These are phyloP conservation scores for Suillus luteus DNA, from an alignment of 768 basidiomycete genomes.

Conservation along the genomic window DNA sequence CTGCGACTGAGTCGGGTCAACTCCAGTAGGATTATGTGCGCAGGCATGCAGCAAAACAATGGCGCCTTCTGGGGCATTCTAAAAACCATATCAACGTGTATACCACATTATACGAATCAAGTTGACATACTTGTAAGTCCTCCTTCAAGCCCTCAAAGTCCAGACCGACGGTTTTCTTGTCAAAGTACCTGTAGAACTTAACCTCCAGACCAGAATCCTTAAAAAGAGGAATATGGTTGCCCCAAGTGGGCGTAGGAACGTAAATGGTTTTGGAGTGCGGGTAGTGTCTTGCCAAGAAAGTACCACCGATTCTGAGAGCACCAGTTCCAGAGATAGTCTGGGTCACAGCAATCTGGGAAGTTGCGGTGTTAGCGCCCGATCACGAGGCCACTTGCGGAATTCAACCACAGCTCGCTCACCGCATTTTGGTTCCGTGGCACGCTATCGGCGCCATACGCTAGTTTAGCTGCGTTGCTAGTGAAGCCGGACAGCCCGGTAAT, in stretches of 20 bases:
- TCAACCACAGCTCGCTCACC: constrained; percentile 45
- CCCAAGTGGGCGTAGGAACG: constrained; percentile 94
- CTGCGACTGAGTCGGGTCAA: constrained; percentile 92
- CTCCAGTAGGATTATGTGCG: constrained; percentile 98
- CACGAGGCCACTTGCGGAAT: constrained; percentile 2
- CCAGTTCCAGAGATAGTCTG: constrained; percentile 99
- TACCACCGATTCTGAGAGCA: constrained; percentile 92
- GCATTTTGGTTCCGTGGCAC: constrained; percentile 67
- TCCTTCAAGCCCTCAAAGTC: constrained; percentile 90
- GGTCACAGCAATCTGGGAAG: constrained; percentile 71
- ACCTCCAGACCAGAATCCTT: constrained; percentile 95
- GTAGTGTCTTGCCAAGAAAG: constrained; percentile 89
- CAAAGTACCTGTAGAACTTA: constrained; percentile 89
- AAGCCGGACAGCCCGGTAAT: constrained; percentile 91
- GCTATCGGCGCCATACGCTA: constrained; percentile 89
- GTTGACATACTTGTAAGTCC: constrained; percentile 70
- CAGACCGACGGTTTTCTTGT: constrained; percentile 88
- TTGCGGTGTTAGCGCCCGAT: constrained; percentile 13
- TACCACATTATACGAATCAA: constrained; percentile 2
- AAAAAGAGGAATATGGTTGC: constrained; percentile 94
- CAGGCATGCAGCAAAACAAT: constrained; percentile 94
- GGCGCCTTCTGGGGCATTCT: constrained; percentile 74
- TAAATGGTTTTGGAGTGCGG: constrained; percentile 87
- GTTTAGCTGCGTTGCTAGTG: constrained; percentile 81
- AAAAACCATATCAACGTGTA: constrained; percentile 17